Conservation (phyloP, 1,284 basidiomycete species). For the Rhizoctonia solani region DNA sequence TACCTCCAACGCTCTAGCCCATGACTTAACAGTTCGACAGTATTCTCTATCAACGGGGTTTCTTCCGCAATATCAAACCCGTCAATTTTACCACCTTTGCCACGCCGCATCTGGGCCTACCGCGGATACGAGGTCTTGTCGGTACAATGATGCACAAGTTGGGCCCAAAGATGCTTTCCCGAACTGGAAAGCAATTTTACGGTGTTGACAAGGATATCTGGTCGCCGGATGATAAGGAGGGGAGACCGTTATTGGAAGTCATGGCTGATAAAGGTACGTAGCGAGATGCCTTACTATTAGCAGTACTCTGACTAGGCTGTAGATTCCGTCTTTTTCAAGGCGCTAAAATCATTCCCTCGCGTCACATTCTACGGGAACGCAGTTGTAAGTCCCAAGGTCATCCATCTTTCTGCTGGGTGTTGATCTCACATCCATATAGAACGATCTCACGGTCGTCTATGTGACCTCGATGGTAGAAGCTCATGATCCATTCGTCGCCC, state of each 20-base stretch:
- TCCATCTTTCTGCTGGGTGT: not conserved
- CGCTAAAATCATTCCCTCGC: slow-evolving; percentile 67
- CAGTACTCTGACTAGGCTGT: slow-evolving; percentile 23
- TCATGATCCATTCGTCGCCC: slow-evolving; percentile 67
- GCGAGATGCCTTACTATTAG: not conserved
- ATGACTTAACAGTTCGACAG: slow-evolving; percentile 42
- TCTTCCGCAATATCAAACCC: slow-evolving; percentile 69
- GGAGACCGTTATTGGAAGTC: slow-evolving; percentile 74
- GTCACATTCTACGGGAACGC: slow-evolving; percentile 86
- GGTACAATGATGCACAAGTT: slow-evolving; percentile 62
- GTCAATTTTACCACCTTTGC: slow-evolving; percentile 83
- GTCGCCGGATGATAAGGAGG: slow-evolving; percentile 62
- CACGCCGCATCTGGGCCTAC: slow-evolving; percentile 74
- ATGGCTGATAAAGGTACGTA: slow-evolving; percentile 81
- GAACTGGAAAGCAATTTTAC: slow-evolving; percentile 84
- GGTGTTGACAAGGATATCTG: slow-evolving; percentile 58
- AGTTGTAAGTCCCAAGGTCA: slow-evolving; percentile 49
- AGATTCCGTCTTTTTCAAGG: slow-evolving; percentile 80
- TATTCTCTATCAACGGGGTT: slow-evolving; percentile 66
- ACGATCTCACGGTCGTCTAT: slow-evolving; percentile 83
- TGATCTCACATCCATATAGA: slow-evolving; percentile 52
- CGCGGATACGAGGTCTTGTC: slow-evolving; percentile 56
- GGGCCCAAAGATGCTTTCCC: slow-evolving; percentile 75
- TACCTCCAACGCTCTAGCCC: not conserved
- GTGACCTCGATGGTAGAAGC: slow-evolving; percentile 74